These are phyloP conservation scores for Physcomitrium patens DNA, from an alignment of 225 moss, liverwort and hornwort species.

Conservation along the genomic window DNA sequence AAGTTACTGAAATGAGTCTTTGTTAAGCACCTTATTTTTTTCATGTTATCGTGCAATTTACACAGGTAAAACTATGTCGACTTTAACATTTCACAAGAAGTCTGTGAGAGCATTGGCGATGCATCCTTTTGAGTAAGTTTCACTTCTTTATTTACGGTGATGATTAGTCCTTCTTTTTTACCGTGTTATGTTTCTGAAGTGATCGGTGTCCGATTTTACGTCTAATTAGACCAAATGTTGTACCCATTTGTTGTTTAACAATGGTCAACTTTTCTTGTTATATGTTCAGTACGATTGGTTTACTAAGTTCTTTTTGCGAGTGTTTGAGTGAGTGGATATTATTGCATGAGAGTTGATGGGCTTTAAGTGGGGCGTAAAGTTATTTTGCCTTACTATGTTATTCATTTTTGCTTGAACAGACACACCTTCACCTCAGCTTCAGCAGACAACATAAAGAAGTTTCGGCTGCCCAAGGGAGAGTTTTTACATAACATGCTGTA, in stretches of 20 bases:
- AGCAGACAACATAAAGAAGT: conserved; percentile 99
- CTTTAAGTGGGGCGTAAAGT: no score
- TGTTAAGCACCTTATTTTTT: not conserved
- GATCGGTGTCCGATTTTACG: not conserved
- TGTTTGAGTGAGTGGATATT: no score
- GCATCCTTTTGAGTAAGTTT: conserved; percentile 99
- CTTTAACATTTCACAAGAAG: conserved; percentile 97
- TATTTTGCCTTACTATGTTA: no score
- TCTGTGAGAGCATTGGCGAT: conserved; percentile 96
- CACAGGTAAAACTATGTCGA: conserved; percentile 94
- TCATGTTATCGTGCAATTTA: conserved; percentile 27
- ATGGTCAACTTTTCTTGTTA: not conserved
- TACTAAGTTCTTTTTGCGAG: not conserved
- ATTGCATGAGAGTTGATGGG: no score
- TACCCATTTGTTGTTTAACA: not conserved
- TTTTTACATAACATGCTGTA: conserved; percentile 99
- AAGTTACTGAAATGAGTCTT: conserved; percentile 1
- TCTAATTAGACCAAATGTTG: not conserved
- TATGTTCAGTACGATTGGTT: conserved; percentile 10
- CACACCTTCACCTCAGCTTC: conserved; percentile 99
- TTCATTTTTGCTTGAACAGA: conserved; percentile 42
- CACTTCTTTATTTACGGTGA: conserved; percentile 18
- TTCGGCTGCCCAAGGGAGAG: conserved; percentile 88
- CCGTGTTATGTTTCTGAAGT: conserved; percentile 9
- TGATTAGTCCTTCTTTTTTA: not conserved